phyloP scores from a whole-genome alignment of 352 stramenopile species.

The Globisporangium mamillatum region DNA sequence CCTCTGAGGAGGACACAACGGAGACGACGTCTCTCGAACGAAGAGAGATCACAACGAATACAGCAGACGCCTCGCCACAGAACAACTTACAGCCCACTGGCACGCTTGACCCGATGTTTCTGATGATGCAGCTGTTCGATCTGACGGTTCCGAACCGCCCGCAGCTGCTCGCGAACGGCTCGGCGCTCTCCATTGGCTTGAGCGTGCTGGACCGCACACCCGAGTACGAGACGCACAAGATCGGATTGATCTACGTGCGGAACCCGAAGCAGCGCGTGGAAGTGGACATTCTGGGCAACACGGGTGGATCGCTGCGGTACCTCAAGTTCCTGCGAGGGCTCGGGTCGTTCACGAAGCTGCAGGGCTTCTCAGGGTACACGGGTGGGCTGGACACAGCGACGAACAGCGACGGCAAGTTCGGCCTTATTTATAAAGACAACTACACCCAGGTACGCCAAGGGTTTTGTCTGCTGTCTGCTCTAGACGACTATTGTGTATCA shows the following conservation, averaged over 20 bases:
- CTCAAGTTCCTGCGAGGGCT: slow-evolving; percentile 69
- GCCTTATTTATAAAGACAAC: slow-evolving; percentile 66
- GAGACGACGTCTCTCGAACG: slow-evolving; percentile 2
- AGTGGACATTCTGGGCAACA: slow-evolving; percentile 64
- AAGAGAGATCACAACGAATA: slow-evolving; percentile 5
- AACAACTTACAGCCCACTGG: background rate
- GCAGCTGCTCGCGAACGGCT: slow-evolving; percentile 55
- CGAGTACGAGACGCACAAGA: slow-evolving; percentile 85
- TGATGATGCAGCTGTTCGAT: slow-evolving; percentile 87
- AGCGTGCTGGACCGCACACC: slow-evolving; percentile 80
- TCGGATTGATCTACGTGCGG: slow-evolving; percentile 75
- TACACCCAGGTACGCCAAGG: slow-evolving; percentile 50
- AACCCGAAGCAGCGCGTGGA: slow-evolving; percentile 57
- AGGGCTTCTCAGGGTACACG: slow-evolving; percentile 63
- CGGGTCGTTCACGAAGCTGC: slow-evolving; percentile 62
- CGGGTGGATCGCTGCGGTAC: slow-evolving; percentile 73
- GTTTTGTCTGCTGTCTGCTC: background rate
- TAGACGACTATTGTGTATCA: background rate
- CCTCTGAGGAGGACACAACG: background rate
- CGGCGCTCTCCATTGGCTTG: slow-evolving; percentile 53
- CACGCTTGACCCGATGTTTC: slow-evolving; percentile 53
- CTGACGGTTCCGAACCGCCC: slow-evolving; percentile 50
- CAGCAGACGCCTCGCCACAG: too few species aligned
- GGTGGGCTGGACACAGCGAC: slow-evolving; percentile 71
- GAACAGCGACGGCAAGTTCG: slow-evolving; percentile 75